Evolutionary conservation across 176 grass and related monocot species (phyloP).

Genomic region (Oryza nivara): DNA sequence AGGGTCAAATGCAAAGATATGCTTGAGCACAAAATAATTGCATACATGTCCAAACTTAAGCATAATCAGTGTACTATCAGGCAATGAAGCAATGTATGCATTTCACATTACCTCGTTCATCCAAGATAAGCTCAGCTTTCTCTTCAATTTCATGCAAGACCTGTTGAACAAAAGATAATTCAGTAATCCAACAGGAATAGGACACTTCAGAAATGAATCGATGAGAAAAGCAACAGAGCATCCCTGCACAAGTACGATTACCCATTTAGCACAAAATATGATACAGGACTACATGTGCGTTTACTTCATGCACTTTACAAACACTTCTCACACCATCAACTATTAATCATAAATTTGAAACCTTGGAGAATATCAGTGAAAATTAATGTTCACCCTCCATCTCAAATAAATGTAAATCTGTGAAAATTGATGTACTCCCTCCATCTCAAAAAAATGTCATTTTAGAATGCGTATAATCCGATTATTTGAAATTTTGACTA

Average conservation of each 20-base stretch:
- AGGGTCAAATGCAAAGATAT: not conserved
- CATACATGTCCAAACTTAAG: not conserved
- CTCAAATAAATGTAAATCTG: not conserved
- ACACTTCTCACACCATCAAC: not conserved
- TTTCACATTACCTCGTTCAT: slow-evolving; percentile 76
- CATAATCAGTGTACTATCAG: slow-evolving; percentile 8
- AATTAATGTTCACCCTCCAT: not conserved
- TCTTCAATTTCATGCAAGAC: slow-evolving; percentile 96
- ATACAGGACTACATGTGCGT: not conserved
- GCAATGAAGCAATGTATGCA: not conserved
- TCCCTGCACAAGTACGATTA: not conserved
- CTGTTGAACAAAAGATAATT: slow-evolving; percentile 51
- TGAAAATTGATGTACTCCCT: not conserved
- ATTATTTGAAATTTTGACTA: not conserved
- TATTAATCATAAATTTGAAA: not conserved
- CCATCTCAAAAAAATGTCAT: not conserved
- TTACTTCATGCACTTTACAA: slow-evolving; percentile 20
- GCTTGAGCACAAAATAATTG: not conserved
- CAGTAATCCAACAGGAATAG: slow-evolving; percentile 25
- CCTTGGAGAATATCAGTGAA: not conserved
- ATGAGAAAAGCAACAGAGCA: not conserved
- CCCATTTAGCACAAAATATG: not conserved
- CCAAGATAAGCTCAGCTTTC: slow-evolving; percentile 94
- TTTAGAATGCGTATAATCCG: not conserved
- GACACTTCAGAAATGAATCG: not conserved